These are phyloP conservation scores for Psilocybe cyanescens DNA, from an alignment of 768 basidiomycete genomes.

Conservation along the genomic window DNA sequence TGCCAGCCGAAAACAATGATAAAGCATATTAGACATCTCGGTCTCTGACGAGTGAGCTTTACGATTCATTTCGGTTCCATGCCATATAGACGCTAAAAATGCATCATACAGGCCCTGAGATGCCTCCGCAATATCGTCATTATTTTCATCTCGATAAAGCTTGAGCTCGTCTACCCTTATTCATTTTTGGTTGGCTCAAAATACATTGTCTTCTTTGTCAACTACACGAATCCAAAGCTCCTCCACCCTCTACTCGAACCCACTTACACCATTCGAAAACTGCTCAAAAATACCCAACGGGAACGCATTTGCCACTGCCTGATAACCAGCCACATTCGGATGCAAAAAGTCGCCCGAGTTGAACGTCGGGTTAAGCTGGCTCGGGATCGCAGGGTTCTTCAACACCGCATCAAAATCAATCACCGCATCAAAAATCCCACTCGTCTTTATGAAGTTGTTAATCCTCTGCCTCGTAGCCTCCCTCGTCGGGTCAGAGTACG, in stretches of 20 bases:
- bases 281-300: constrained; percentile 39
- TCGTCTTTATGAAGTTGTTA: constrained; percentile 46
- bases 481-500: constrained; percentile 40
- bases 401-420: constrained; percentile 50
- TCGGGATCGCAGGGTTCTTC: constrained; percentile 39
- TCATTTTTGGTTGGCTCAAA: too few species aligned
- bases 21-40: too few species aligned
- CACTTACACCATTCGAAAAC: neutral
- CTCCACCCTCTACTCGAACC: neutral
- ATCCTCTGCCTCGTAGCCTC: constrained; percentile 46
- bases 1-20: too few species aligned
- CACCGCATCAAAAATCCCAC: constrained; percentile 46
- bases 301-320: constrained; percentile 44
- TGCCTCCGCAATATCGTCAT: too few species aligned
- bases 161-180: too few species aligned
- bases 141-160: too few species aligned
- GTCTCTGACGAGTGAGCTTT: too few species aligned
- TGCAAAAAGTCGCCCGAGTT: constrained; percentile 53
- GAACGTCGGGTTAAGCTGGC: constrained; percentile 38
- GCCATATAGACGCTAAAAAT: too few species aligned
- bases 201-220: too few species aligned
- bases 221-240: too few species aligned
- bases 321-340: constrained; percentile 49
- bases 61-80: too few species aligned
- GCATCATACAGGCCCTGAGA: too few species aligned